Base-by-base conservation (phyloP, 257 asterid genomes). In the Mitragyna speciosa region DNA sequence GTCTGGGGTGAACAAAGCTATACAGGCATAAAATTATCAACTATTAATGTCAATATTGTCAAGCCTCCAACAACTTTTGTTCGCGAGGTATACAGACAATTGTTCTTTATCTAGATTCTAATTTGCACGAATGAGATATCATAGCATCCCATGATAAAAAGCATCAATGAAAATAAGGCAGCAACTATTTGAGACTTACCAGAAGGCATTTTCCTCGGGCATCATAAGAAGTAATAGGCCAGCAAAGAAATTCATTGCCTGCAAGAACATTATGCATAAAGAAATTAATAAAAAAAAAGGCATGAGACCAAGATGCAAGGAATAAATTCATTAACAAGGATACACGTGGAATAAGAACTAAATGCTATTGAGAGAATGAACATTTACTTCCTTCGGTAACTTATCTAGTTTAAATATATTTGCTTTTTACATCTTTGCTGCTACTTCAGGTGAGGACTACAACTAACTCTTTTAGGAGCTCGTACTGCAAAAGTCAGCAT, bases 131-230 rank as follows among this genome's bases (percentile, higher is more conserved):
- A 48, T 30, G 33, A 16, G 6, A 9, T n/a, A n/a, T 28, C 64
- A 43, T 43, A 26, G 54, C 7, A 14, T 72, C 31, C 61, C 51
- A 72, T n/a, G 7, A 72, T 26, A 28, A 54, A 28, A 26, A 39
- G 47, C 51, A 72, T 54, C 63, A 48, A 20, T 28, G 45, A 48
- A 14, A 71, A 30, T 68, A 58, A 48, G 77, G 70, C 24, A 79
- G 80, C 52, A 66, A 77, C 80, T 78, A 81, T 82, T 79, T 81
- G 77, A 79, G 80, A 86, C 93, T 85, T 85, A 94, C 98, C 98
- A 94, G 86, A 94, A 94, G 52, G 98, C 97, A 87, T 94, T 94
- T 89, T 94, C 98, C 85, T 94, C 98, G 0, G 98, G 97, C 98
- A 94, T 91, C 96, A 94, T 92, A 80, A 92, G 94, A 85, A 94